Evolutionary conservation across 441 rosid species (phyloP).

Genomic region (Populus hybrid): DNA sequence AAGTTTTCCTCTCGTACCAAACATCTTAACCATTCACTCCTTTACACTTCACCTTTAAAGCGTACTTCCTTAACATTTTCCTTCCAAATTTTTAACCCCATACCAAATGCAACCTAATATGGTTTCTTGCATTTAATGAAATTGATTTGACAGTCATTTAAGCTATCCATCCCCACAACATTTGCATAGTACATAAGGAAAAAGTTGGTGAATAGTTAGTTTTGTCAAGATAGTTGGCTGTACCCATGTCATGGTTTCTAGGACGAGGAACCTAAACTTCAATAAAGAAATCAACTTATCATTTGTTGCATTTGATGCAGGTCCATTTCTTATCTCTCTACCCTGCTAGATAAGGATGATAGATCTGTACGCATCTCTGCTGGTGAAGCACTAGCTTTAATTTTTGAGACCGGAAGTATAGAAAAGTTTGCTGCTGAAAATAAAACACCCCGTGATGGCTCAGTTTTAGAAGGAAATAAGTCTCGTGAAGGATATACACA

Average conservation of each 20-base stretch:
- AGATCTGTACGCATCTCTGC: constrained; percentile 90
- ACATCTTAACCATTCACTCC: neutral
- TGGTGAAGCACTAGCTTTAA: constrained; percentile 85
- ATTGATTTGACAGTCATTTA: neutral
- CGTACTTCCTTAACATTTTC: neutral
- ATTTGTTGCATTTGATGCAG: constrained; percentile 43
- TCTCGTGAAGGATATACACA: constrained; percentile 44
- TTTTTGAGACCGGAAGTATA: constrained; percentile 69
- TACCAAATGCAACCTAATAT: neutral
- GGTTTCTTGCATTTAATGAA: neutral
- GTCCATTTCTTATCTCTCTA: constrained; percentile 64
- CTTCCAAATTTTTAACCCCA: neutral
- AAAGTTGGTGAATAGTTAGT: neutral
- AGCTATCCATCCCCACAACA: neutral
- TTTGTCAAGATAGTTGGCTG: neutral
- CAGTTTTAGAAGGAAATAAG: constrained; percentile 47
- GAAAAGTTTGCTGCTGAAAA: constrained; percentile 61
- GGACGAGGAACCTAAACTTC: neutral
- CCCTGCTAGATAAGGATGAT: constrained; percentile 80
- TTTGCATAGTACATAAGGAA: neutral
- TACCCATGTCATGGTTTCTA: neutral
- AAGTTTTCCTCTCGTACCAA: neutral
- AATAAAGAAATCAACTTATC: neutral
- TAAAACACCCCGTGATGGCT: constrained; percentile 40
- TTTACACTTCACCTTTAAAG: neutral